Evolutionary conservation across 257 asterid genomes (phyloP).

Genomic region (Agastache rugosa): DNA sequence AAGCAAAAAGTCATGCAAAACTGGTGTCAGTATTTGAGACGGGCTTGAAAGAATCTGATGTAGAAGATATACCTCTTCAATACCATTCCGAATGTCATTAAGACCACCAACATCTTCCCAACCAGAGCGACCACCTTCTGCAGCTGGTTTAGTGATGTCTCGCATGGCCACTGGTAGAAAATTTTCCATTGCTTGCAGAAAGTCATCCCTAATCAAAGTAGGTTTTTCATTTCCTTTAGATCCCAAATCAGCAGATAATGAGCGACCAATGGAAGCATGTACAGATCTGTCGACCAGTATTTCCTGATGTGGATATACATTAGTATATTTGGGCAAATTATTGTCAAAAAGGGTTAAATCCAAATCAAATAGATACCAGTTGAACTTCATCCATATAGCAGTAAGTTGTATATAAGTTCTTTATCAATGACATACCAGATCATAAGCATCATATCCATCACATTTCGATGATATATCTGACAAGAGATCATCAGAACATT

Average conservation of each 20-base stretch:
- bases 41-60: slow-evolving; percentile 1
- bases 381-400: slow-evolving; percentile 30
- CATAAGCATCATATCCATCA: slow-evolving; percentile 99
- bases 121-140: slow-evolving; percentile 81
- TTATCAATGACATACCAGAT: slow-evolving; percentile 61
- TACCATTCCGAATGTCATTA: slow-evolving; percentile 73
- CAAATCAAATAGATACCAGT: slow-evolving; percentile 22
- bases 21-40: slow-evolving; percentile 15
- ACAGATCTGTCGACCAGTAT: slow-evolving; percentile 92
- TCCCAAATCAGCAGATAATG: slow-evolving; percentile 57
- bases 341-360: slow-evolving; percentile 23
- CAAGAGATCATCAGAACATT: slow-evolving; percentile 70
- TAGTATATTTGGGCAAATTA: slow-evolving; percentile 18
- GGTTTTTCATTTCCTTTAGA: slow-evolving; percentile 52
- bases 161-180: slow-evolving; percentile 99
- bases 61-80: slow-evolving; percentile 68
- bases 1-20: slow-evolving; percentile 24
- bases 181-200: slow-evolving; percentile 78
- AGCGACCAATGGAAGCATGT: slow-evolving; percentile 85
- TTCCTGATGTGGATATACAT: slow-evolving; percentile 55
- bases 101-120: slow-evolving; percentile 99
- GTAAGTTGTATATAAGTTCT: slow-evolving; percentile 26
- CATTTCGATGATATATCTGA: slow-evolving; percentile 84
- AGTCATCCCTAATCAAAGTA: slow-evolving; percentile 69
- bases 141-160: slow-evolving; percentile 79